Base-by-base conservation (phyloP, 2,329 filamentous ascomycete species). In the Arthrinium phaeospermum region DNA sequence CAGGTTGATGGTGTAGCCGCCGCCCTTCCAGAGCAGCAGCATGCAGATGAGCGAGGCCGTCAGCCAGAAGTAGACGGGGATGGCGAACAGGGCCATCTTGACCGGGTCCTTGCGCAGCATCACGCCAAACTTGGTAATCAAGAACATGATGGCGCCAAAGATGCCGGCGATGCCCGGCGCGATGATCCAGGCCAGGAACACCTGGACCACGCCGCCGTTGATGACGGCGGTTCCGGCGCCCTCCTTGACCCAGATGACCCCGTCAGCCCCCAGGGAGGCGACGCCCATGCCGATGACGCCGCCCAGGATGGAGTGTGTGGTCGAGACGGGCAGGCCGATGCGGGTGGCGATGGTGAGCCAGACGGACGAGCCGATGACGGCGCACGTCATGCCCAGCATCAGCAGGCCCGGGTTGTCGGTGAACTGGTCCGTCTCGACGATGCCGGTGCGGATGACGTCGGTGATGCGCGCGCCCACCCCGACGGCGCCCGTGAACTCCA, bases 401-500 rank as follows among this genome's bases (percentile, higher is more conserved):
- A 90, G 85, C 14, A 89, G 79, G 12, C 82, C 84, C 2, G 90
- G 87, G 30, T 85, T 80, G 0, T 82, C 79, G 0, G 80, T 74
- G 78, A 89, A 91, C 37, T 83, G 81, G 0, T 78, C 74, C 47
- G 84, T 85, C 71, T 85, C 82, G 76, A 91, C 87, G 70, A 91
- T 85, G 73, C 88, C 88, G 76, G 88, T 91, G 73, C 88, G 86
- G 79, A 91, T 91, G 13, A 90, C 91, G 71, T 88, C 87, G 37
- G 90, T 87, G 4, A 90, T 89, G 72, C 89, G 87, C 45, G 89
- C 86, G 34, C 89, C 90, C 68, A 91, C 89, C 72, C 87, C 87
- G 44, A 92, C 83, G 57, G 88, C 85, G 69, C 91, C 91, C n/a
- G 85, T 80, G 75, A 92, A 89, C 80, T 92, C 90, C 83, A 91